phyloP scores from a whole-genome alignment of 2,329 filamentous ascomycete species.

The Ophiocordyceps sinensis region DNA sequence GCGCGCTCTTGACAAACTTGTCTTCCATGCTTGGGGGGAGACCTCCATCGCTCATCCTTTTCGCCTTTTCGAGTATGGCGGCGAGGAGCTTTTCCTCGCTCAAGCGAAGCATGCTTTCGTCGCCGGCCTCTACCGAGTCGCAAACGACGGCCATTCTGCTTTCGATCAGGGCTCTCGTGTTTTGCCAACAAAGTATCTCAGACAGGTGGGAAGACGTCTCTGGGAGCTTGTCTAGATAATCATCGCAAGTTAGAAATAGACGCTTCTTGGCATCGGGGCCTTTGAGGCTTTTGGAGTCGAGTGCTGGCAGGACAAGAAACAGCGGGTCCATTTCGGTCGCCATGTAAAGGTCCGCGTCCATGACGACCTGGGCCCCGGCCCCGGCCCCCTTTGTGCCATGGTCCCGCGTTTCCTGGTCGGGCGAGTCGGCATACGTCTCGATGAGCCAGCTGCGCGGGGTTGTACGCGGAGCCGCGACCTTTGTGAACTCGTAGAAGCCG shows the following conservation, averaged over 20 bases:
- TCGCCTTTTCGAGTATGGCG: constrained; percentile 57
- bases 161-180: constrained; percentile 39
- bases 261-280: constrained; percentile 36
- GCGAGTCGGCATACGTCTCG: constrained; percentile 14
- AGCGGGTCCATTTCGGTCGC: constrained; percentile 74
- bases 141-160: constrained; percentile 56
- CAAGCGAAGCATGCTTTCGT: constrained; percentile 73
- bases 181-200: constrained; percentile 35
- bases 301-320: constrained; percentile 66
- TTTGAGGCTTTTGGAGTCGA: constrained; percentile 32
- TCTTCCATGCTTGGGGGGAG: constrained; percentile 76
- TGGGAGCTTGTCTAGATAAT: constrained; percentile 52
- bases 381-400: constrained; percentile 6
- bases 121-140: constrained; percentile 69
- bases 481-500: constrained; percentile 52
- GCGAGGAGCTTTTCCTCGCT: constrained; percentile 55
- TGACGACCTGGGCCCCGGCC: constrained; percentile 29
- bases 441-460: constrained; percentile 50
- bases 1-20: constrained; percentile 58
- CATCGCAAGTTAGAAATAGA: constrained; percentile 55
- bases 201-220: constrained; percentile 41
- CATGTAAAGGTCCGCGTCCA: constrained; percentile 61
- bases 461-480: constrained; percentile 35
- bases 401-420: constrained; percentile 6
- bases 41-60: constrained; percentile 45